Evolutionary conservation across 805 yeast genomes (phyloP), one percentile per base, ranked within the genome.

Genomic region (Teunomyces barrocoloradensis): DNA sequence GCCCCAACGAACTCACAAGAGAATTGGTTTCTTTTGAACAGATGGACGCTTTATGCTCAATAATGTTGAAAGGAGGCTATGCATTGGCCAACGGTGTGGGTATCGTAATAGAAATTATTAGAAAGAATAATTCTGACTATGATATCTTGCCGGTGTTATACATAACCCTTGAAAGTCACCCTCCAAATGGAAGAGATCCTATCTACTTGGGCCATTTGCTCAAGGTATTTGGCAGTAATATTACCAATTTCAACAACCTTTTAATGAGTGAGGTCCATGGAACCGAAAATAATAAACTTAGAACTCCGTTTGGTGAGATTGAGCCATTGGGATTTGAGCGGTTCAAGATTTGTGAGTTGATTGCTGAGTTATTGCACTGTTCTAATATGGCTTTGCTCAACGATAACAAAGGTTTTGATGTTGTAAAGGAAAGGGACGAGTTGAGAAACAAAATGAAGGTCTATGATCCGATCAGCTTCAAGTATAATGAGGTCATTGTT

Each of bases 61-160:
- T 70, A 40, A 73, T 73, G 78, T 60, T 73, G 34, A 65, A 69
- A 44, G 77, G 77, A n/a, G 76, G 77, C 2, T 70, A 71, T 47
- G 74, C 76, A 4, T 63, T 73, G 51, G 73, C 75, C n/a, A 73
- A 72, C 47, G 77, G 77, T 6, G 78, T 73, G n/a, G 78, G 78
- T 3, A 73, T 73, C 43, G 65, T 73, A 40, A 73, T 73, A 46
- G 78, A 73, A 48, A 72, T 73, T 42, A 73, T 73, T 48, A 56
- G 78, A 17, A 73, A 73, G 46, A 73, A 73, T 52, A 73, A 73
- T 51, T 70, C 75, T 15, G 78, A 73, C 53, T 73, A 73, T 51
- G 78, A 73, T 53, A 65, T 71, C 45, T 64, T 73, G 42, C 77
- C 77, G 1, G 73, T 73, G 36, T 61, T 73, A 43, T 71, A 73